Evolutionary conservation across 2,329 filamentous ascomycete species (phyloP).

Genomic region (Epichloe brachyelytri): DNA sequence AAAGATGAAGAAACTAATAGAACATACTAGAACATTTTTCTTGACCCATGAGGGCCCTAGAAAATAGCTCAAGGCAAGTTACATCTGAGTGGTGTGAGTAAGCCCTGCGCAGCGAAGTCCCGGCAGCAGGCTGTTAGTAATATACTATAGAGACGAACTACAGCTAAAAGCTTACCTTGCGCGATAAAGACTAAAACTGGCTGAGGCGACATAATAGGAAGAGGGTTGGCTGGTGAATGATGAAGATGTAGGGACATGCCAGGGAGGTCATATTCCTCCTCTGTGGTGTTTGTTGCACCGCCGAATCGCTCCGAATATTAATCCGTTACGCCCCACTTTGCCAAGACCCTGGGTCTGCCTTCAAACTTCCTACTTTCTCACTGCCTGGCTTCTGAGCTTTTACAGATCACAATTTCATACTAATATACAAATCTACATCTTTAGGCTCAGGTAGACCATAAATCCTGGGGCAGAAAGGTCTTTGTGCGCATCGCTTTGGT

Average conservation of each 20-base stretch:
- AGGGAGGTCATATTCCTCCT: too few species aligned
- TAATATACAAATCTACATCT: too few species aligned
- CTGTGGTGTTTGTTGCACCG: too few species aligned
- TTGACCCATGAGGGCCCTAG: slow-evolving; percentile 4
- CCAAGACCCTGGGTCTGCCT: too few species aligned
- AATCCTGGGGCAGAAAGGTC: too few species aligned
- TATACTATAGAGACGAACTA: background rate
- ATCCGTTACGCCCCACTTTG: too few species aligned
- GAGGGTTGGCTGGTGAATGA: slow-evolving; percentile 3
- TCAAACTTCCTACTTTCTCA: too few species aligned
- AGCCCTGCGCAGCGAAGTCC: slow-evolving; percentile 5
- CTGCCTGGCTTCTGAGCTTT: too few species aligned
- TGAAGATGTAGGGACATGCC: background rate
- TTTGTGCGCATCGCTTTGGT: too few species aligned
- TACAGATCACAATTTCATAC: too few species aligned
- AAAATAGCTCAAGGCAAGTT: slow-evolving; percentile 7
- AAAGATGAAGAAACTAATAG: background rate
- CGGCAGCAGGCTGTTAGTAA: slow-evolving; percentile 6
- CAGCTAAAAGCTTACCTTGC: slow-evolving; percentile 5
- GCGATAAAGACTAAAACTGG: slow-evolving; percentile 7
- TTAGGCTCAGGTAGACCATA: too few species aligned
- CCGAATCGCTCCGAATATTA: too few species aligned
- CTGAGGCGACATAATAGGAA: slow-evolving; percentile 6
- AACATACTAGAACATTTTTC: slow-evolving; percentile 7
- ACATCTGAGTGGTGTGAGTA: slow-evolving; percentile 5